Base-by-base conservation (phyloP, 2,329 filamentous ascomycete species). In the Ophiostoma fasciatum region DNA sequence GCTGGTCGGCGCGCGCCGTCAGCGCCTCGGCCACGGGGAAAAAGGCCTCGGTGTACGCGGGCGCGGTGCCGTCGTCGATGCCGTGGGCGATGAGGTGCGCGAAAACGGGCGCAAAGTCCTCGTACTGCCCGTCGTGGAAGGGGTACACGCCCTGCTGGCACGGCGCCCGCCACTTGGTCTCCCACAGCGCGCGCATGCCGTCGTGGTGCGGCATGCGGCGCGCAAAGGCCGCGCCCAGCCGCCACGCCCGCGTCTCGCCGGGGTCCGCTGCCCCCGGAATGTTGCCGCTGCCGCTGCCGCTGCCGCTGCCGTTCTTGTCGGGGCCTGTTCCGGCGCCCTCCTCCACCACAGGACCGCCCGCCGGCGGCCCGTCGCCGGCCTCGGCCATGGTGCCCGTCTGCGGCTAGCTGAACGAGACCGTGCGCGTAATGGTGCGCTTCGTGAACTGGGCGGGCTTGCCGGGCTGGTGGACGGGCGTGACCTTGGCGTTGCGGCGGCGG, bases 141-240 rank as follows among this genome's bases (percentile, higher is more conserved):
- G 77, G 76, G 47, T 82, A 80, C 8, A 83, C 63, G 38, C 72
- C 66, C 56, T 74, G 74, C 25, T 55, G 54, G 52, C 69, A 74
- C 63, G 74, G 74, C 45, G 67, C 61, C 55, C 75, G 75, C 79
- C 79, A 85, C 55, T 82, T 82, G 7, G 74, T 80, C 57, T 82
- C 75, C 79, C 81, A 85, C 20, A 81, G 57, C 9, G 66, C 65
- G 48, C 68, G 60, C 45, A 78, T 74, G 18, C 67, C 68, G 23
- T 63, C 59, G 45, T 76, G 69, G 48, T 78, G 74, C 15, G 71
- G 63, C 62, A 65, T 64, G 41, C 50, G 51, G 12, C 41, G 47
- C 48, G 61, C 55, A 48, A 61, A 66, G 28, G 56, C 57, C 43
- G 44, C 41, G 37, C 61, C 62, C 61, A 65, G 63, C 31, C 55